These are phyloP conservation scores for Alopecurus myosuroides DNA, from an alignment of 176 grass and related monocot genomes.

Conservation along the genomic window DNA sequence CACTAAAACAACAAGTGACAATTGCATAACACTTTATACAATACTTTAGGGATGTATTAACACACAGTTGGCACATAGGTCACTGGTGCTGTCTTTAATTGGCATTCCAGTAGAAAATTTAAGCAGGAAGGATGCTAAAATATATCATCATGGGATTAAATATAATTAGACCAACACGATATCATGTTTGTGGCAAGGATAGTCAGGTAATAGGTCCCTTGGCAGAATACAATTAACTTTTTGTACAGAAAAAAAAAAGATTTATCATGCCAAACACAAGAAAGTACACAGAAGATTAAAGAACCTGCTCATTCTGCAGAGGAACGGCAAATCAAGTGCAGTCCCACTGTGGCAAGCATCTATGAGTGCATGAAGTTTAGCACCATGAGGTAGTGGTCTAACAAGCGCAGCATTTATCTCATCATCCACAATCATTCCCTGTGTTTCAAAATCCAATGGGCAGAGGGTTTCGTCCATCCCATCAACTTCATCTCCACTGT, in stretches of 20 bases:
- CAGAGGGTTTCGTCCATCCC: constrained; percentile 92
- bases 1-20: neutral
- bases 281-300: neutral
- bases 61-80: constrained; percentile 3
- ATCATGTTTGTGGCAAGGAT: constrained; percentile 10
- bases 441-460: constrained; percentile 93
- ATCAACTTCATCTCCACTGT: constrained; percentile 83
- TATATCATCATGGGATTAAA: neutral
- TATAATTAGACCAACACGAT: neutral
- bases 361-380: constrained; percentile 92
- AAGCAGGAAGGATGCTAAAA: neutral
- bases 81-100: neutral
- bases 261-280: constrained; percentile 7
- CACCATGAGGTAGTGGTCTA: constrained; percentile 75
- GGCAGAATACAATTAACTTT: constrained; percentile 4
- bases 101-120: neutral
- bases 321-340: constrained; percentile 84
- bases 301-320: constrained; percentile 91
- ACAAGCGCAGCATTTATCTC: constrained; percentile 82
- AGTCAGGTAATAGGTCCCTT: neutral
- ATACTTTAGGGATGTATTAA: constrained; percentile 12
- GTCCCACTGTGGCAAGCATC: constrained; percentile 98
- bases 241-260: neutral
- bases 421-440: constrained; percentile 98
- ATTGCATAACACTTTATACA: neutral